phyloP scores from a whole-genome alignment of 2,329 filamentous ascomycete species.

The Calonectria pseudoreteaudii region DNA sequence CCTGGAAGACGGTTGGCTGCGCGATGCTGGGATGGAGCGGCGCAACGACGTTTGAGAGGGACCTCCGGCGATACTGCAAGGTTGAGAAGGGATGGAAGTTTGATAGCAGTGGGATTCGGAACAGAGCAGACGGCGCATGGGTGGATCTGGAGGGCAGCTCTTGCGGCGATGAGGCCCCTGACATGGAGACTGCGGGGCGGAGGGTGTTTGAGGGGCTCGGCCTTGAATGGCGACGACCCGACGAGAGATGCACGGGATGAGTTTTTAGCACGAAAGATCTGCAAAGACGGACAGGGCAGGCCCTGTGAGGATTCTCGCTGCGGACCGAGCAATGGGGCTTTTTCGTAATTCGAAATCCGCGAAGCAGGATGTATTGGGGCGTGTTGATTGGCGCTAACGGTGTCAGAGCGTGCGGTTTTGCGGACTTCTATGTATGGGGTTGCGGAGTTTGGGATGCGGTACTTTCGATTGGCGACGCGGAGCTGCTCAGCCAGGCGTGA shows the following conservation, averaged over 20 bases:
- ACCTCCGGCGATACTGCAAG: constrained; percentile 84
- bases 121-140: constrained; percentile 72
- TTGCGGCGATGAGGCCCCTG: constrained; percentile 60
- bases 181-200: constrained; percentile 80
- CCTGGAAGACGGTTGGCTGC: constrained; percentile 90
- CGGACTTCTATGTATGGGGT: constrained; percentile 5
- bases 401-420: background rate
- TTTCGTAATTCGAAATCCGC: background rate
- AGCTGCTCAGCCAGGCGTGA: background rate
- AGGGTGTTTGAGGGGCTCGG: constrained; percentile 83
- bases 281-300: background rate
- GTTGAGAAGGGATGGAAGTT: constrained; percentile 82
- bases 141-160: constrained; percentile 75
- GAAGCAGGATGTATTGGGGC: background rate
- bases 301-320: background rate
- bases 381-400: background rate
- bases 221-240: constrained; percentile 73
- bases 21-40: constrained; percentile 91
- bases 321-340: background rate
- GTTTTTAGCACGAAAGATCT: background rate
- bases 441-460: constrained; percentile 28
- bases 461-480: background rate
- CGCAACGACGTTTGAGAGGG: constrained; percentile 89
- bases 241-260: constrained; percentile 76
- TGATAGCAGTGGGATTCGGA: constrained; percentile 87